Conservation (phyloP, 2,329 filamentous ascomycete species). For the Emmonsiellopsis sp. region DNA sequence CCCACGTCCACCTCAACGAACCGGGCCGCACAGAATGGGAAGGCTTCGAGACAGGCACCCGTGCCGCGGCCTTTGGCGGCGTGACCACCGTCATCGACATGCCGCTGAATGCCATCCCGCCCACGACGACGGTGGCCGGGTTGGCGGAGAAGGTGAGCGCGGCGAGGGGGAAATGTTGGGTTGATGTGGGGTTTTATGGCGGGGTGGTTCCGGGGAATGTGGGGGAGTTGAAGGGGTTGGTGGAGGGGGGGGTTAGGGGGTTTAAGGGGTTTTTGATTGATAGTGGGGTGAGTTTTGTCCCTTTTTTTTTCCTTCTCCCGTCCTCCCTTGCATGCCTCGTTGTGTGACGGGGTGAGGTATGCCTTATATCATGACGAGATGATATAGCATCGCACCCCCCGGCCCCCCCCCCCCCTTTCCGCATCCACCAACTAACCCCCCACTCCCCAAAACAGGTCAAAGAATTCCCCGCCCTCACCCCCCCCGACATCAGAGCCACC, state of each 20-base stretch:
- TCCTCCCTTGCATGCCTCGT: neutral
- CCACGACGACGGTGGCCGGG: conserved; percentile 78
- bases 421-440: neutral
- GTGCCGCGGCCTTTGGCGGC: conserved; percentile 87
- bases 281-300: conserved; percentile 64
- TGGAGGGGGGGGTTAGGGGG: conserved; percentile 77
- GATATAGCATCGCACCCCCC: too few species aligned
- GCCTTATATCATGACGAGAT: too few species aligned
- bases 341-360: too few species aligned
- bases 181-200: conserved; percentile 97
- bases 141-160: conserved; percentile 80
- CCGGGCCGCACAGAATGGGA: conserved; percentile 97
- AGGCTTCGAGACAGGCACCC: conserved; percentile 89
- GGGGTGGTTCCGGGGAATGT: conserved; percentile 88
- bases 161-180: conserved; percentile 83
- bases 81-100: conserved; percentile 97
- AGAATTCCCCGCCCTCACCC: conserved; percentile 87
- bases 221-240: conserved; percentile 65
- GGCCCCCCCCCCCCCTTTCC: too few species aligned
- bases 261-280: conserved; percentile 99
- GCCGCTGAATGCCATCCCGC: conserved; percentile 94
- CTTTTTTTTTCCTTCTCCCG: neutral
- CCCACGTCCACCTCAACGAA: conserved; percentile 96
- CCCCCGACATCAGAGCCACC: conserved; percentile 66
- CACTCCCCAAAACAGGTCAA: conserved; percentile 58